These are phyloP conservation scores for Neocatenulostroma microsporum DNA, from an alignment of 2,329 filamentous ascomycete genomes.

Conservation along the genomic window DNA sequence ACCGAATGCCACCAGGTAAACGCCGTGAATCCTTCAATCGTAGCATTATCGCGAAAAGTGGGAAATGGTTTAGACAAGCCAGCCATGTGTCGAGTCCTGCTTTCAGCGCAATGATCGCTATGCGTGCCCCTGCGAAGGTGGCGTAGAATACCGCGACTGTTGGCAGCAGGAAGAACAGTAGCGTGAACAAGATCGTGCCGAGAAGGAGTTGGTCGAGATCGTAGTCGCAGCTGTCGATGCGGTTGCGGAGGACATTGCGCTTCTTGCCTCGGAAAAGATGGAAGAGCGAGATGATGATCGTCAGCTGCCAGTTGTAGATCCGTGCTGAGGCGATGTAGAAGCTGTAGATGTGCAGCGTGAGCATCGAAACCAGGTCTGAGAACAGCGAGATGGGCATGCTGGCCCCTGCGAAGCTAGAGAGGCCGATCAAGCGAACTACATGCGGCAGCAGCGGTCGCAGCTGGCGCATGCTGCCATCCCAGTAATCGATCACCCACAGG, in stretches of 20 bases:
- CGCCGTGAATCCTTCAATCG: conserved; percentile 85
- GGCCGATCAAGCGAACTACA: conserved; percentile 86
- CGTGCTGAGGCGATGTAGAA: conserved; percentile 96
- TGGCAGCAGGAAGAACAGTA: conserved; percentile 88
- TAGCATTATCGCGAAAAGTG: conserved; percentile 93
- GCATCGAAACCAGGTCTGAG: conserved; percentile 81
- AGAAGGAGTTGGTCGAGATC: conserved; percentile 94
- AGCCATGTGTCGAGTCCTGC: conserved; percentile 84
- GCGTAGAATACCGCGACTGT: conserved; percentile 96
- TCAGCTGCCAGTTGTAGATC: conserved; percentile 98
- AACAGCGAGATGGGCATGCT: conserved; percentile 96
- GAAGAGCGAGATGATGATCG: conserved; percentile 93
- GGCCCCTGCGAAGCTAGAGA: conserved; percentile 89
- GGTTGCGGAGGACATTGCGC: conserved; percentile 89
- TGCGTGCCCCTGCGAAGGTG: conserved; percentile 87
- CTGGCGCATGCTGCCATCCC: conserved; percentile 74
- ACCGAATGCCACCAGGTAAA: conserved; percentile 81
- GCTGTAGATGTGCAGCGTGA: conserved; percentile 94
- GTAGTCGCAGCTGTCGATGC: conserved; percentile 98
- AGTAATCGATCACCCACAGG: conserved; percentile 97
- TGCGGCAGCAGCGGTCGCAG: conserved; percentile 73
- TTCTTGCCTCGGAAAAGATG: conserved; percentile 98
- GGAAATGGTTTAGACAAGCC: conserved; percentile 94
- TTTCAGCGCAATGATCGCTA: conserved; percentile 91
- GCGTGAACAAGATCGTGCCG: conserved; percentile 90